Conservation (phyloP, 371 early-diverging fungal genomes). For the Rhizopus sp. region DNA sequence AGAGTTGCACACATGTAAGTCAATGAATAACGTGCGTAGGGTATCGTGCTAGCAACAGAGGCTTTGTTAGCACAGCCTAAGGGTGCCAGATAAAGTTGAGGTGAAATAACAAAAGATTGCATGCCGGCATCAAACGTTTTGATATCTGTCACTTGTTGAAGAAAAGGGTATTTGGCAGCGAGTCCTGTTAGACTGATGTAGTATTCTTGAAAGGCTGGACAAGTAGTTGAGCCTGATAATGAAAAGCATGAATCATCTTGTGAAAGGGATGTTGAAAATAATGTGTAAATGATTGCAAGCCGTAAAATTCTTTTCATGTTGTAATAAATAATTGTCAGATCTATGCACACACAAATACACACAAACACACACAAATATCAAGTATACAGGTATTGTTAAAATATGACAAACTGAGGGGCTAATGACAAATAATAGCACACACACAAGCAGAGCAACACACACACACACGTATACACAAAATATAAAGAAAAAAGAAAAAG, state of each 20-base stretch:
- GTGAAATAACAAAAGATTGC: slow-evolving; percentile 26
- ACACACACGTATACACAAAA: neutral
- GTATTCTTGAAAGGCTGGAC: slow-evolving; percentile 41
- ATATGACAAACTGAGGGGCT: too few relatives aligned
- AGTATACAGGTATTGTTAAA: neutral
- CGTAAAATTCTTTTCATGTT: neutral
- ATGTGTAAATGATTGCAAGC: neutral
- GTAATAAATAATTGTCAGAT: neutral
- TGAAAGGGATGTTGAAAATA: neutral
- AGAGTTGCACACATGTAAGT: slow-evolving; percentile 37
- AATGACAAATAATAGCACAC: too few relatives aligned
- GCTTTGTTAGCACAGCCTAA: slow-evolving; percentile 34
- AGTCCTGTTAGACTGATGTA: slow-evolving; percentile 37
- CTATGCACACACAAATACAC: neutral
- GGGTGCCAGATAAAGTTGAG: slow-evolving; percentile 23
- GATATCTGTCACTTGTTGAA: slow-evolving; percentile 31
- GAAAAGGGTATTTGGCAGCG: slow-evolving; percentile 25
- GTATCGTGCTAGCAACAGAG: slow-evolving; percentile 17
- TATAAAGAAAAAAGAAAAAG: neutral
- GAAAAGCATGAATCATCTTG: slow-evolving; percentile 31
- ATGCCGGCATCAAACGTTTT: slow-evolving; percentile 40
- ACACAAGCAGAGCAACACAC: neutral
- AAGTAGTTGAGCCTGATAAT: slow-evolving; percentile 39
- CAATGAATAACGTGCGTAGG: slow-evolving; percentile 49
- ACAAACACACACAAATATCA: neutral